Conservation (phyloP, 2,329 filamentous ascomycete genomes). For the Nothophoma quercina region DNA sequence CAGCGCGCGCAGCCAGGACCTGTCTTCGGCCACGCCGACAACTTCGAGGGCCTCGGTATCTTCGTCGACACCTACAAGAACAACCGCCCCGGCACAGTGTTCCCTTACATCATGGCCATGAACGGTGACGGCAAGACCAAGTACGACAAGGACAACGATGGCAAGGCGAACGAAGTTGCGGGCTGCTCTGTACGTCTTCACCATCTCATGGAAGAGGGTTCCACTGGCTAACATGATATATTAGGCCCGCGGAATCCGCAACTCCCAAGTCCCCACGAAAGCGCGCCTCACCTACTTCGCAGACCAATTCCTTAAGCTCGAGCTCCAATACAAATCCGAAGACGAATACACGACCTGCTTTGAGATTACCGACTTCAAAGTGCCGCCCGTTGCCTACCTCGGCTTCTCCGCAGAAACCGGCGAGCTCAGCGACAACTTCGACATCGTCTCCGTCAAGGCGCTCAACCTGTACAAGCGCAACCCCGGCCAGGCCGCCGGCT, state of each 20-base stretch:
- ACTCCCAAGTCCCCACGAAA: conserved; percentile 76
- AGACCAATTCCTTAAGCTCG: conserved; percentile 88
- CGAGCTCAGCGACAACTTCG: conserved; percentile 96
- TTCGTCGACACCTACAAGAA: conserved; percentile 99
- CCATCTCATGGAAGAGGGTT: too few species aligned
- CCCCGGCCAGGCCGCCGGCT: conserved; percentile 28
- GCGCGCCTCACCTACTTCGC: conserved; percentile 93
- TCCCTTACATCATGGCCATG: conserved; percentile 99
- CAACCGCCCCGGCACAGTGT: conserved; percentile 92
- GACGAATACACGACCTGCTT: conserved; percentile 92
- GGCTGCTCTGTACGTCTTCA: conserved; percentile 76
- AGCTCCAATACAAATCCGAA: conserved; percentile 92
- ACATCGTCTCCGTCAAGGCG: conserved; percentile 86
- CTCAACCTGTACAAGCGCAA: conserved; percentile 82
- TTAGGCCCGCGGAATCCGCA: conserved; percentile 83
- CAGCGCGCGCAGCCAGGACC: conserved; percentile 80
- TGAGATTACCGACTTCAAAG: conserved; percentile 70
- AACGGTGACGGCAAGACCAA: conserved; percentile 85
- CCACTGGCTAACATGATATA: conserved; percentile 17
- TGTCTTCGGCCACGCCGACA: conserved; percentile 88
- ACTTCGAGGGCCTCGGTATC: conserved; percentile 91
- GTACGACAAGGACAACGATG: conserved; percentile 94
- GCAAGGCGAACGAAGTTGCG: conserved; percentile 89
- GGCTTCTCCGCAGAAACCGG: conserved; percentile 86
- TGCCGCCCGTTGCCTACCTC: conserved; percentile 75